phyloP scores from a whole-genome alignment of 441 rosid genomes.

The Cnidoscolus chayamansa region DNA sequence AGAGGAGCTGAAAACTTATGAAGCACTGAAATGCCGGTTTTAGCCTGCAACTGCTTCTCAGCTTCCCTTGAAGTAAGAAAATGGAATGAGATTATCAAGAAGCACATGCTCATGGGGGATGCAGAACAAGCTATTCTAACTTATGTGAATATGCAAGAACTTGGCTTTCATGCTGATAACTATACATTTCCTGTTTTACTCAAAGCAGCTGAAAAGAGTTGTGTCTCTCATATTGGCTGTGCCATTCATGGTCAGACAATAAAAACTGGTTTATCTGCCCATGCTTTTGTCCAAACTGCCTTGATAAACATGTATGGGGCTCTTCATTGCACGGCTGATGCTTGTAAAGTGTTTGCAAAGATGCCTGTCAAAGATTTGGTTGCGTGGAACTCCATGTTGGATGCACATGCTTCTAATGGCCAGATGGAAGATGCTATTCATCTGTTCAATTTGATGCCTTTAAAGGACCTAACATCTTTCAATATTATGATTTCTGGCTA shows the following conservation, averaged over 20 bases:
- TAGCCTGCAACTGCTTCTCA: slow-evolving; percentile 5
- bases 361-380: slow-evolving; percentile 28
- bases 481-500: slow-evolving; percentile 33
- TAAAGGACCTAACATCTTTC: slow-evolving; percentile 25
- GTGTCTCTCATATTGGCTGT: slow-evolving; percentile 14
- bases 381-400: slow-evolving; percentile 32
- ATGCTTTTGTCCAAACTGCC: slow-evolving; percentile 34
- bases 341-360: slow-evolving; percentile 25
- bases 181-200: slow-evolving; percentile 27
- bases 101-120: slow-evolving; percentile 22
- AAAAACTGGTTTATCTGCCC: slow-evolving; percentile 25
- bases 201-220: slow-evolving; percentile 24
- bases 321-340: slow-evolving; percentile 15
- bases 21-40: slow-evolving; percentile 19
- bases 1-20: background rate
- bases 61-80: slow-evolving; percentile 9
- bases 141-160: slow-evolving; percentile 21
- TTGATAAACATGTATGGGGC: slow-evolving; percentile 23
- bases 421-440: slow-evolving; percentile 27
- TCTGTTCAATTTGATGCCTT: slow-evolving; percentile 29
- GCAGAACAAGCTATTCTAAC: slow-evolving; percentile 18
- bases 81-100: slow-evolving; percentile 34
- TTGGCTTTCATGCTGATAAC: slow-evolving; percentile 24
- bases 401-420: slow-evolving; percentile 22
- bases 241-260: slow-evolving; percentile 29